Evolutionary conservation across 495 filamentous ascomycete species (phyloP), one percentile per base, ranked within the genome.

Genomic region (Lepidopterella palustris): DNA sequence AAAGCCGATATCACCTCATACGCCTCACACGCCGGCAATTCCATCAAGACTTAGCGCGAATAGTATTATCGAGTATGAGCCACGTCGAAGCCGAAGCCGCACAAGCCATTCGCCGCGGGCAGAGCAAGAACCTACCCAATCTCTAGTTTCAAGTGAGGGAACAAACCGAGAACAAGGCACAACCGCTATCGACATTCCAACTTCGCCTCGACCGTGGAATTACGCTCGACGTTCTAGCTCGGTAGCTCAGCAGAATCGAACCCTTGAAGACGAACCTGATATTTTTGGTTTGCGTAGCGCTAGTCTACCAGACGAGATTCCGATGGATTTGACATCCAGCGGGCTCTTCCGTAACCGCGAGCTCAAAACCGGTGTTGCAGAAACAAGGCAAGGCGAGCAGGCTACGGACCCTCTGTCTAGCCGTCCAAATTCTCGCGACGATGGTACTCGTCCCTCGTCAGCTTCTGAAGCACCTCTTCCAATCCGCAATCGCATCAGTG

Each of bases 1-100:
- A 55, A 97, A 96, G 64, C 90, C 92, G 1, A 80, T 95, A 48
- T 95, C 90, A 1, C 92, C 92, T 10, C 92, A 96, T 71, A 96
- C 92, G 0, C 92, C 92, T 8, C 92, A 96, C 66, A 96, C 90
- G 4, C 92, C 92, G 4, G 90, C 92, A 18, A 88, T 96, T 47
- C 90, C 92, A 31, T 96, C 90, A 20, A 83, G 92, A n/a, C 73
- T 97, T 45, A 95, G 89, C 69, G 90, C 90, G 13, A 87, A 90
- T 66, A 90, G 87, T 54, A 87, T 89, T 53, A 83, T 87, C n/a
- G 86, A 90, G 67, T 89, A 92, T 65, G 72, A 68, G 40, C 61
- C 64, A 10, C 64, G 60, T 4, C 60, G 59, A 40, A 69, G 60
- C 28, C 51, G 62, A 27, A 63, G 57, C 32, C 55, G 66, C 11